Evolutionary conservation across 257 asterid genomes (phyloP), one percentile per base, ranked within the genome.

Genomic region (Cynanchum wilfordii): DNA sequence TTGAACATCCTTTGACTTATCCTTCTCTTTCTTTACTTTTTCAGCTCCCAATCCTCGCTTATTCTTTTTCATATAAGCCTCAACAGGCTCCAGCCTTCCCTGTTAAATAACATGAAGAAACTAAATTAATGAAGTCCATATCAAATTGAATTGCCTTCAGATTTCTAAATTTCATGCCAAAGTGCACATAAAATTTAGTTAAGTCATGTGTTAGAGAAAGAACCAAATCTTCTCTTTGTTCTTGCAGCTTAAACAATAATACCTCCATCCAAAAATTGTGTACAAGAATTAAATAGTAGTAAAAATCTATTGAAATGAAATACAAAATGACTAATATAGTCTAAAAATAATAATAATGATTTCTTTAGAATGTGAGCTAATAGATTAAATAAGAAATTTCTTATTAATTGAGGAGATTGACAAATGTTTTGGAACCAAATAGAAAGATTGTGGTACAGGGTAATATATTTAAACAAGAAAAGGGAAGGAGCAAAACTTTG

Each of bases 1-100:
- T 70, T 77, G 25, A 76, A 15, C 29, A 42, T 71, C 30, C 60
- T 69, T 56, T 10, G 42, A 63, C 69, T 81, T 77, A 68, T 79
- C 79, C 47, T 60, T 77, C 55, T 25, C 78, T 77, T 80, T 82
- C 72, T 84, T 86, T 68, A 80, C 82, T 78, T 80, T 86, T n/a
- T 88, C 95, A 11, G 97, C 97, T 80, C 97, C 98, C 79, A 93
- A 50, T 24, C 97, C 98, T 75, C 89, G 86, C 82, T 89, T 93
- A 58, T 91, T 89, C 77, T 82, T 93, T 88, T 89, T 93, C 50
- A 84, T 36, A 60, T 80, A 67, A 47, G 91, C 83, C 82, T 87
- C 82, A 67, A 93, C 79, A 25, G 96, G 97, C 84, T 93, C 98
- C 86, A 93, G 80, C 78, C 96, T 86, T 75, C 97, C 98, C 98